These are phyloP conservation scores for Agaricus sinodeliciosus DNA, from an alignment of 768 basidiomycete species.

Conservation along the genomic window DNA sequence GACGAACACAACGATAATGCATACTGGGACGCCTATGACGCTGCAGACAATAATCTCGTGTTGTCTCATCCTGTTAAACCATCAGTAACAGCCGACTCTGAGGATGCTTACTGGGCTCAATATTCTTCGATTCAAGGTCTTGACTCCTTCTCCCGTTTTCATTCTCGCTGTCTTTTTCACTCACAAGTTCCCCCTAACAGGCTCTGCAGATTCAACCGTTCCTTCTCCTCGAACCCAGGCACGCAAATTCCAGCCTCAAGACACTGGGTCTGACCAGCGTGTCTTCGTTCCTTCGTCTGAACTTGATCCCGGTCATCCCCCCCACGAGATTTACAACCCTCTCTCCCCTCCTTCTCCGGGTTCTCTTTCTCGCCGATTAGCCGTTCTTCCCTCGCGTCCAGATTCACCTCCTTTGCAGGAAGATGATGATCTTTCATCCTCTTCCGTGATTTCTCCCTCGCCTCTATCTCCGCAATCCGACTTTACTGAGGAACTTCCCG, in stretches of 20 bases:
- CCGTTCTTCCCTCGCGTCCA: slow-evolving; percentile 23
- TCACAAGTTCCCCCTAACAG: slow-evolving; percentile 24
- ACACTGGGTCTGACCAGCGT: slow-evolving; percentile 16
- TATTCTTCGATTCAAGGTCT: slow-evolving; percentile 67
- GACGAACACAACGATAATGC: slow-evolving; percentile 39
- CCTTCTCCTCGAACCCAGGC: slow-evolving; percentile 40
- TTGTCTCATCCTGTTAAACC: slow-evolving; percentile 12
- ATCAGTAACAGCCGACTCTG: slow-evolving; percentile 22
- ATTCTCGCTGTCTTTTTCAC: not conserved
- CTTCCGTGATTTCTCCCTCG: slow-evolving; percentile 11
- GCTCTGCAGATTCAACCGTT: slow-evolving; percentile 66
- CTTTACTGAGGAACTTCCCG: slow-evolving; percentile 15
- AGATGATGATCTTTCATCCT: slow-evolving; percentile 17
- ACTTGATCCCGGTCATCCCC: slow-evolving; percentile 19
- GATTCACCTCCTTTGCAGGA: slow-evolving; percentile 19
- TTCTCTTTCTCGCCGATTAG: slow-evolving; percentile 33
- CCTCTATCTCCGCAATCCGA: slow-evolving; percentile 9
- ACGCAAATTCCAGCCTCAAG: slow-evolving; percentile 16
- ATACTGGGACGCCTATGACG: slow-evolving; percentile 67
- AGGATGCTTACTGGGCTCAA: slow-evolving; percentile 74
- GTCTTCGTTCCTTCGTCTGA: slow-evolving; percentile 26
- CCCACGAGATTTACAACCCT: slow-evolving; percentile 29
- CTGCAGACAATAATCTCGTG: slow-evolving; percentile 23
- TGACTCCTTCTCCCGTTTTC: slow-evolving; percentile 9
- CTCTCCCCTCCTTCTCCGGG: slow-evolving; percentile 35